A percentile compares a stretch with the other conserved stretches of the same genome.
These are phyloP conservation scores for Yarrowia alimentaria DNA, from an alignment of 805 yeast species.

Conservation along the genomic window DNA sequence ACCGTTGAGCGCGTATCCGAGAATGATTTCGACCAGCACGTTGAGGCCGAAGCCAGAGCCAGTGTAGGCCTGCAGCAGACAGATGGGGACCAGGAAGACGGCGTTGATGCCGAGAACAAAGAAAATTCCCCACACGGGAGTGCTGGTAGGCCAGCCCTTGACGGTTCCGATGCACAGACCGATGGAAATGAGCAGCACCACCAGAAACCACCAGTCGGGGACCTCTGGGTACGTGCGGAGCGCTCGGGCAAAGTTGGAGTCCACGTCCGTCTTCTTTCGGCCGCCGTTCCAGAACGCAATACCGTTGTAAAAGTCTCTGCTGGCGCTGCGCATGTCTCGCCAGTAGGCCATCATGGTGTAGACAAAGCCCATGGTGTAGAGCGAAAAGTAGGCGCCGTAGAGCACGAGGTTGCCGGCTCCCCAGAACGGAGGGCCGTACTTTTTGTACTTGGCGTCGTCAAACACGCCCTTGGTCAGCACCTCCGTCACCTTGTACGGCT, in stretches of 20 bases:
- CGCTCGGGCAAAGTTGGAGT: constrained; percentile 35
- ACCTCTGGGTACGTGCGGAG: constrained; percentile 61
- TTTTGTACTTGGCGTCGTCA: constrained; percentile 48
- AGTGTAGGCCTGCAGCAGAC: constrained; percentile 58
- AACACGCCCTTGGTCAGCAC: constrained; percentile 43
- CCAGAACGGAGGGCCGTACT: constrained; percentile 64
- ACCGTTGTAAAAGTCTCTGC: constrained; percentile 5
- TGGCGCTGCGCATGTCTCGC: constrained; percentile 31
- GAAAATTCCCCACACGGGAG: constrained; percentile 61
- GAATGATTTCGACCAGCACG: constrained; percentile 60
- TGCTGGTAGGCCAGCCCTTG: constrained; percentile 45
- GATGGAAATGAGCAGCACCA: constrained; percentile 46
- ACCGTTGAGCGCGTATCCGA: constrained; percentile 65
- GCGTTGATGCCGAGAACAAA: constrained; percentile 54
- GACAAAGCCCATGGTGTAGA: constrained; percentile 47
- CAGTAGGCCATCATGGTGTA: constrained; percentile 27
- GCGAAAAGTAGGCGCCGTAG: constrained; percentile 56
- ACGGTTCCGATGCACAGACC: constrained; percentile 38
- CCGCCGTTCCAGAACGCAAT: neutral
- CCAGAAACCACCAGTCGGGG: constrained; percentile 70
- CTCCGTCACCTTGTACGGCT: constrained; percentile 47
- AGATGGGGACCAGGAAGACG: constrained; percentile 55
- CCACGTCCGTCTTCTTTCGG: constrained; percentile 28
- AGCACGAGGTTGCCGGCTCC: constrained; percentile 48
- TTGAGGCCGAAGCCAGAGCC: constrained; percentile 56